A percentile compares a stretch with the other conserved stretches of the same genome.
Conservation (phyloP, 352 stramenopile genomes). For the Phytophthora meadii region DNA sequence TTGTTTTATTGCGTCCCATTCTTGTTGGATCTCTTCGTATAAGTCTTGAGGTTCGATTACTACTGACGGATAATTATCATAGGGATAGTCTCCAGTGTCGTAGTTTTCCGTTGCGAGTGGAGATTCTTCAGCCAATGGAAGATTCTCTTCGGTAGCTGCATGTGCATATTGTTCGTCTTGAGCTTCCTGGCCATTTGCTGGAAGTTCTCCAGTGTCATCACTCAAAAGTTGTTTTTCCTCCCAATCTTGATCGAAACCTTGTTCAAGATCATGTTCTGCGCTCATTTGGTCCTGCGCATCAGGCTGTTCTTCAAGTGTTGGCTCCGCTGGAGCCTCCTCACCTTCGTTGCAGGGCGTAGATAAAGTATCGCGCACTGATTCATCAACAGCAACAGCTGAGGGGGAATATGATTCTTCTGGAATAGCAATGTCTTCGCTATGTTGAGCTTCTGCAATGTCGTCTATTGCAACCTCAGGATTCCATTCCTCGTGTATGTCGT, state of each 20-base stretch:
- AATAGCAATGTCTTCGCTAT: background rate
- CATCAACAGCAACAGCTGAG: too few relatives aligned
- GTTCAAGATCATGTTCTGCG: background rate
- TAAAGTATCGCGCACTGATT: too few relatives aligned
- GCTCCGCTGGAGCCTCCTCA: too few relatives aligned
- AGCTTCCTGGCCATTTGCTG: background rate
- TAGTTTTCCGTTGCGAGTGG: constrained; percentile 1
- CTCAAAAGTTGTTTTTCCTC: constrained; percentile 2
- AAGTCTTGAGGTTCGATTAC: constrained; percentile 2
- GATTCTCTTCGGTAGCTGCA: background rate
- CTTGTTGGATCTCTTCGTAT: constrained; percentile 5
- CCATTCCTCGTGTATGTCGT: background rate
- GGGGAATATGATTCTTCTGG: background rate
- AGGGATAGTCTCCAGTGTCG: constrained; percentile 1
- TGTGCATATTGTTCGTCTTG: background rate
- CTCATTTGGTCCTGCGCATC: background rate
- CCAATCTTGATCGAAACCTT: constrained; percentile 2
- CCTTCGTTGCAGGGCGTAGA: too few relatives aligned
- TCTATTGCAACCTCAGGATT: background rate
- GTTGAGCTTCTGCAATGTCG: background rate
- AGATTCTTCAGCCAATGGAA: background rate
- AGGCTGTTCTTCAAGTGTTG: background rate
- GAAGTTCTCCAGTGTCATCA: background rate
- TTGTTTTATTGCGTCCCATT: background rate
- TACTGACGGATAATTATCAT: background rate